Base-by-base conservation (phyloP, 208 protist species). In the Acanthamoeba sp. region DNA sequence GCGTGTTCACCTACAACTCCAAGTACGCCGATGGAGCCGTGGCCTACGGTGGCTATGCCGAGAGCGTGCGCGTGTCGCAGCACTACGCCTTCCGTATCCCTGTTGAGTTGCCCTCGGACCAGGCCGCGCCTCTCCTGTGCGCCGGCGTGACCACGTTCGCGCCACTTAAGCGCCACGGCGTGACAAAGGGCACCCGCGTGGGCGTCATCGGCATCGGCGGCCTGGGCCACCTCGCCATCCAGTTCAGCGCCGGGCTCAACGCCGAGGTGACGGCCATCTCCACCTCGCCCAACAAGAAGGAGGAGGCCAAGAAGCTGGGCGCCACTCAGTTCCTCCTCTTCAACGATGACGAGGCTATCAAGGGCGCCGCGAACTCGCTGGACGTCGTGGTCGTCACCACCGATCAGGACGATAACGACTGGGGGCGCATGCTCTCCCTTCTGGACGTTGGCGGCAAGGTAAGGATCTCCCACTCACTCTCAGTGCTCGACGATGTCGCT, bases 101-200 rank as follows among this genome's bases (percentile, higher is more conserved):
- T 12, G 94, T 94, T 20, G 32, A 10, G 0, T n/a, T 95, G 34
- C 48, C 78, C 27, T 89, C 85, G 0, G 93, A 89, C 10, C 80
- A 62, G 20, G 87, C 92, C 6, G 95, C 95, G 9, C 95, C 95
- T 5, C 66, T 95, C 14, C 62, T 96, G 29, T 96, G 95, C 50
- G 95, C 95, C 38, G 95, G 95, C n/a, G 94, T 95, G 45, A 96
- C 95, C 34, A 93, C 94, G 57, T 96, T 89, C 34, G 88, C 78
- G 2, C 92, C 94, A 22, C 89, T 96, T 36, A 88, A 78, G 29
- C 20, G 64, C 5, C 62, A 50, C 93, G 59, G 59, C n/a, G 50
- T 93, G n/a, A 64, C 6, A 34, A 40, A 36, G 3, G 95, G 95
- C 50, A 40, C 80, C 7, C 45, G 66, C 42, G 95, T 96, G 24